Conservation (phyloP, 2,329 filamentous ascomycete species). For the Clonostachys solani region DNA sequence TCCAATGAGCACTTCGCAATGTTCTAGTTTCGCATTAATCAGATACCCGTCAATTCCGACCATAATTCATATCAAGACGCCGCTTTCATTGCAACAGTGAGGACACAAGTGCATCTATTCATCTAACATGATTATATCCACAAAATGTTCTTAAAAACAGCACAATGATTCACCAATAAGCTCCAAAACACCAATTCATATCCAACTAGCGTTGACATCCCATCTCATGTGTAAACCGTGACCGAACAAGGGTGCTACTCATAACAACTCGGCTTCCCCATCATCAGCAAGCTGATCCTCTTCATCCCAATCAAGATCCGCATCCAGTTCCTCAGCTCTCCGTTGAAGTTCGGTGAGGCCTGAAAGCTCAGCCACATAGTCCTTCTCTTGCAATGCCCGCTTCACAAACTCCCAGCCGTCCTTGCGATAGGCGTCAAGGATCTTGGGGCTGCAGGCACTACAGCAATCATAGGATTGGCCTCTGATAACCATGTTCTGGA, state of each 20-base stretch:
- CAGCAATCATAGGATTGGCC: conserved; percentile 77
- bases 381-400: conserved; percentile 67
- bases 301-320: conserved; percentile 57
- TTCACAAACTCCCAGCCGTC: conserved; percentile 76
- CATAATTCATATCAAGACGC: background rate
- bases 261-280: conserved; percentile 10
- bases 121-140: too few species aligned
- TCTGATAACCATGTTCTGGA: conserved; percentile 68
- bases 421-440: conserved; percentile 62
- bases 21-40: background rate
- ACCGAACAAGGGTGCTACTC: too few species aligned
- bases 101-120: too few species aligned
- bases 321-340: conserved; percentile 45
- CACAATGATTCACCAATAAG: too few species aligned
- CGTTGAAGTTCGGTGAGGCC: conserved; percentile 70
- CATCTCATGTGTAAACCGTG: too few species aligned
- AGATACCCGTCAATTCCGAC: background rate
- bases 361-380: conserved; percentile 74
- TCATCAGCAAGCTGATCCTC: conserved; percentile 48
- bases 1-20: too few species aligned
- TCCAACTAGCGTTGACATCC: too few species aligned
- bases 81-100: too few species aligned
- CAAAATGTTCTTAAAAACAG: too few species aligned
- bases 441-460: conserved; percentile 70
- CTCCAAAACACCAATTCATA: too few species aligned